Percentiles rank a stretch among this genome's conserved stretches.
phyloP scores from a whole-genome alignment of 2,329 filamentous ascomycete genomes.

The Metarhizium brunneum region DNA sequence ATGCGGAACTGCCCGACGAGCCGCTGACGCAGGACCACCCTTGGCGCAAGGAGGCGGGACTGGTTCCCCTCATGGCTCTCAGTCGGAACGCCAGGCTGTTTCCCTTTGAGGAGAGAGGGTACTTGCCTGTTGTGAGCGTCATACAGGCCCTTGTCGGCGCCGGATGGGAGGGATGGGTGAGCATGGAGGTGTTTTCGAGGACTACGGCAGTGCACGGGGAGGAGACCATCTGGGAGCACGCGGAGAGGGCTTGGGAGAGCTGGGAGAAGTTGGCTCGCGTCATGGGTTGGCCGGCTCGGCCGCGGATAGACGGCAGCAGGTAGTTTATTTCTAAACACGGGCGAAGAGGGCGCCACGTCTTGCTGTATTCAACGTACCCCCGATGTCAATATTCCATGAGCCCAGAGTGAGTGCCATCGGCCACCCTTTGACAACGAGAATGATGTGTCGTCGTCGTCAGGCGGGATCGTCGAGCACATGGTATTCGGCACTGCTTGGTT shows the following conservation, averaged over 20 bases:
- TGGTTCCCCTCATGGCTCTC: conserved; percentile 9
- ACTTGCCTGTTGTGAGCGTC: conserved; percentile 19
- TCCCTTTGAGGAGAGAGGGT: conserved; percentile 11
- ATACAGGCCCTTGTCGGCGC: conserved; percentile 18
- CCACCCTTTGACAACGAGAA: no score
- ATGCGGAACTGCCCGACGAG: conserved; percentile 7
- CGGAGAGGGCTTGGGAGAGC: conserved; percentile 6
- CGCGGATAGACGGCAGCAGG: no score
- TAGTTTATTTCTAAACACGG: no score
- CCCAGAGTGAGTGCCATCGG: no score
- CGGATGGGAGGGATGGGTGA: conserved; percentile 10
- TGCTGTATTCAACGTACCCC: no score
- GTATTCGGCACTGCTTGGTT: background rate
- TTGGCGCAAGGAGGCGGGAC: conserved; percentile 3
- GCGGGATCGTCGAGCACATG: background rate
- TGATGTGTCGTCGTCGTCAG: no score
- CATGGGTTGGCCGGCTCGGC: conserved; percentile 6
- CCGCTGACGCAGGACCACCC: conserved; percentile 2
- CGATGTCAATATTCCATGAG: no score
- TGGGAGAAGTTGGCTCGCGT: conserved; percentile 9
- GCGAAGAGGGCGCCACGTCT: no score
- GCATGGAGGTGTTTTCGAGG: conserved; percentile 13
- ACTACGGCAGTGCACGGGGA: conserved; percentile 5
- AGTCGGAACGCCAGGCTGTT: conserved; percentile 11
- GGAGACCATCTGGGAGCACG: conserved; percentile 5